These are phyloP conservation scores for Guyanaporus albipodus DNA, from an alignment of 768 basidiomycete species.

Conservation along the genomic window DNA sequence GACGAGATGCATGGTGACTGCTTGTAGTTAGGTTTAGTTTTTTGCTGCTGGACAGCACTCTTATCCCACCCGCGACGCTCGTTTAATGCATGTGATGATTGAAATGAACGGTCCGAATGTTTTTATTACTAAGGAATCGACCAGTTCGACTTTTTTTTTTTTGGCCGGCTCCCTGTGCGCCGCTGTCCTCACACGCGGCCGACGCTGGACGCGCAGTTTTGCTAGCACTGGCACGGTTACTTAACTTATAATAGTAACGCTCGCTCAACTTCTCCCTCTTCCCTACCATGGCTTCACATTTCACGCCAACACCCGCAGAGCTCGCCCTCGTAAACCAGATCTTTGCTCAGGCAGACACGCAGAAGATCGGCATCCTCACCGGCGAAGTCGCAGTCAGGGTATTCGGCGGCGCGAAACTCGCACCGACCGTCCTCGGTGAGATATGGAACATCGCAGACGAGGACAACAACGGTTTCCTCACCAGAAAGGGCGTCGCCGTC, in stretches of 20 bases:
- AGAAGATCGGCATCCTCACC: conserved; percentile 79
- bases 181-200: conserved; percentile 10
- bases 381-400: conserved; percentile 89
- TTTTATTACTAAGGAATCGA: too few species aligned
- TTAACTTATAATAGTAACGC: conserved; percentile 27
- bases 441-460: conserved; percentile 93
- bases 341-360: conserved; percentile 67
- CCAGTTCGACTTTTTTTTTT: conserved; percentile 5
- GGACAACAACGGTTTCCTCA: conserved; percentile 90
- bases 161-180: too few species aligned
- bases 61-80: conserved; percentile 1
- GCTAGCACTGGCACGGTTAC: neutral
- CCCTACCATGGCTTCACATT: conserved; percentile 37
- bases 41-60: conserved; percentile 16
- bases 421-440: conserved; percentile 77
- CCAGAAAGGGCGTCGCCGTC: conserved; percentile 80
- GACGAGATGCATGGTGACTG: conserved; percentile 5
- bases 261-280: neutral
- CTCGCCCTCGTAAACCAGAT: conserved; percentile 66
- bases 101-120: neutral
- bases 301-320: conserved; percentile 46
- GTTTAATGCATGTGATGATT: conserved; percentile 7
- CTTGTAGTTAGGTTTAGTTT: conserved; percentile 8
- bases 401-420: conserved; percentile 79
- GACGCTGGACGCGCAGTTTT: conserved; percentile 17